Evolutionary conservation across 768 basidiomycete genomes (phyloP), one percentile per base, ranked within the genome.

Genomic region (Termitomyces bulborhizus): DNA sequence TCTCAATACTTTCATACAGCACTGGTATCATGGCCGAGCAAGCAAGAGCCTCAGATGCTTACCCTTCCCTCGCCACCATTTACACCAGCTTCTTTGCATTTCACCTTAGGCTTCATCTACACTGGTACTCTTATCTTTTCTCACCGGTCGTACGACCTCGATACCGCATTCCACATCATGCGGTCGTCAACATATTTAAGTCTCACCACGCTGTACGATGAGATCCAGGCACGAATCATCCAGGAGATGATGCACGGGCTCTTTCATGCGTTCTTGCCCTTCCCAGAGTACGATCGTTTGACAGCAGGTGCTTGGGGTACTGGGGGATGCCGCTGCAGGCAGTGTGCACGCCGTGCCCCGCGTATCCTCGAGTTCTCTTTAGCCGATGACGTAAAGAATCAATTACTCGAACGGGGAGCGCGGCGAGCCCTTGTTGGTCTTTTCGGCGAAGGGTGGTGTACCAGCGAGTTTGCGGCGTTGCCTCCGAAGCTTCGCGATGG

Each of bases 91-190:
- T 90, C 93, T 0, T 77, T 97, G 4, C 92, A 96, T 66, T 98
- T 98, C 68, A 92, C 92, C 39, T 81, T 98, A 46, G 93, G 93
- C 3, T 98, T 88, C 71, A 84, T 98, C 45, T 98, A 98, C 65
- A 91, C 93, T 4, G 97, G 96, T 42, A 96, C 93, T 4, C 86
- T 98, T 44, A 77, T 87, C 29, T 97, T 98, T 68, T 93, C 91
- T 3, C 90, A 98, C 63, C 79, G 96, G 13, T 85, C 90, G 1
- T 97, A 93, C 70, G 96, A 98, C 72, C 84, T 98, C 61, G 79
- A 85, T 43, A 98, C 94, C 15, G 89, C 90, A 0, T 93, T 98
- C 67, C 82, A 89, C 58, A 92, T 98, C 63, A 83, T 93, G 68
- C 84, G 86, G 39, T 84, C 91, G 0, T 85, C 95, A 1, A 73